Evolutionary conservation across 2,329 filamentous ascomycete genomes (phyloP).

Genomic region (Colletotrichum sp.): DNA sequence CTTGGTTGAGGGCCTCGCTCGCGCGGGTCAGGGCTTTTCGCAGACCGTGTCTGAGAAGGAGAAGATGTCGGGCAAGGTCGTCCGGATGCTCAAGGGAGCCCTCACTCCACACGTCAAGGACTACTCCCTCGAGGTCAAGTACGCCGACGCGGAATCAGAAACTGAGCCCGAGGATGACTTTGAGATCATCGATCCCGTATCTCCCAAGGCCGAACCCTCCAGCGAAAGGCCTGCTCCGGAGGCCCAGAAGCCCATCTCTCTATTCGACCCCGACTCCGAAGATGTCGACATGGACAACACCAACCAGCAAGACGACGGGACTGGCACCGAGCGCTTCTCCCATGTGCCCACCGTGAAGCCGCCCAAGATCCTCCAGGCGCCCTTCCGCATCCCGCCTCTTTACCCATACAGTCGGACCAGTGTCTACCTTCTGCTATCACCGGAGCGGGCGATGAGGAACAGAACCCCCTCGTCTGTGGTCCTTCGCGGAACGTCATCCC

Average conservation of each 20-base stretch:
- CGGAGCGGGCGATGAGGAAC: conserved; percentile 42
- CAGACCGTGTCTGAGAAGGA: conserved; percentile 68
- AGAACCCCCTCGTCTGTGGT: conserved; percentile 59
- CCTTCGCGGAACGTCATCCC: conserved; percentile 59
- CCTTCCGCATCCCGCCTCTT: conserved; percentile 65
- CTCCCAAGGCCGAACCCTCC: conserved; percentile 32
- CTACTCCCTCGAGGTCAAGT: conserved; percentile 68
- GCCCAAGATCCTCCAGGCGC: conserved; percentile 69
- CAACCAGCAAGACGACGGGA: conserved; percentile 20
- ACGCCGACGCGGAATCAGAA: conserved; percentile 33
- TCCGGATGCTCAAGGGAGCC: conserved; percentile 77
- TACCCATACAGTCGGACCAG: conserved; percentile 71
- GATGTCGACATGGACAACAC: conserved; percentile 30
- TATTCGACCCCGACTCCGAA: conserved; percentile 59
- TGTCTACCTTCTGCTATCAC: conserved; percentile 68
- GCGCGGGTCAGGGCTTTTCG: conserved; percentile 60
- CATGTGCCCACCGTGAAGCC: conserved; percentile 56
- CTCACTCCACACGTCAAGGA: conserved; percentile 69
- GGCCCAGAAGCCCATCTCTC: conserved; percentile 54
- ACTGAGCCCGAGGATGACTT: conserved; percentile 53
- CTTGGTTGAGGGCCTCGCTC: conserved; percentile 59
- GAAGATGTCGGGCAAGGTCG: conserved; percentile 70
- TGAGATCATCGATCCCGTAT: conserved; percentile 64
- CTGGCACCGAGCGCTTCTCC: conserved; percentile 39
- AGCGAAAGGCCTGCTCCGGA: neutral